Evolutionary conservation across 306 rosid genomes (phyloP).

Genomic region (Dryas drummondii): DNA sequence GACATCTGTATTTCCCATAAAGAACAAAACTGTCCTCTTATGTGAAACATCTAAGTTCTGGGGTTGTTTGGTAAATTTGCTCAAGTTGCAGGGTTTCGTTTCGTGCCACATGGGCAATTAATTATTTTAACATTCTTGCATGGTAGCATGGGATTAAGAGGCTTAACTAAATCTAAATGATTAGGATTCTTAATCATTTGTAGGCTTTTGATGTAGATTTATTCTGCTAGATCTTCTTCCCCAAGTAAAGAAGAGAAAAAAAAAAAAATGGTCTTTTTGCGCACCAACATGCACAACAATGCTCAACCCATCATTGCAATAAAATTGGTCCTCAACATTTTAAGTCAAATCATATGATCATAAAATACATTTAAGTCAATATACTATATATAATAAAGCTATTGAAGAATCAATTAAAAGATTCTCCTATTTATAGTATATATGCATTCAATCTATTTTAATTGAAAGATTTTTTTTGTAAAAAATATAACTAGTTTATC

Average conservation of each 20-base stretch:
- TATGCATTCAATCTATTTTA: too few species aligned
- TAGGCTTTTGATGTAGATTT: constrained; percentile 40
- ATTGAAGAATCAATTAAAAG: too few species aligned
- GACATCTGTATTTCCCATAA: neutral
- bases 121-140: constrained; percentile 12
- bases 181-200: constrained; percentile 25
- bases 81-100: neutral
- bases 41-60: neutral
- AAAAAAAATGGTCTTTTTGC: neutral
- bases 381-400: too few species aligned
- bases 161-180: constrained; percentile 28
- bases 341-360: too few species aligned
- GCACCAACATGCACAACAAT: constrained; percentile 7
- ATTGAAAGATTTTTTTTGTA: too few species aligned
- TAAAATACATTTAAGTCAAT: too few species aligned
- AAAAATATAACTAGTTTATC: too few species aligned
- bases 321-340: neutral
- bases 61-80: constrained; percentile 18
- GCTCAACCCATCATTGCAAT: constrained; percentile 15
- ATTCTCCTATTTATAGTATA: too few species aligned
- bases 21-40: constrained; percentile 31
- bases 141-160: constrained; percentile 21
- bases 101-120: neutral
- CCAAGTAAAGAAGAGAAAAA: neutral
- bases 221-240: constrained; percentile 10